Evolutionary conservation across 768 basidiomycete genomes (phyloP), one percentile per base, ranked within the genome.

Genomic region (Lentinula guzmanii): DNA sequence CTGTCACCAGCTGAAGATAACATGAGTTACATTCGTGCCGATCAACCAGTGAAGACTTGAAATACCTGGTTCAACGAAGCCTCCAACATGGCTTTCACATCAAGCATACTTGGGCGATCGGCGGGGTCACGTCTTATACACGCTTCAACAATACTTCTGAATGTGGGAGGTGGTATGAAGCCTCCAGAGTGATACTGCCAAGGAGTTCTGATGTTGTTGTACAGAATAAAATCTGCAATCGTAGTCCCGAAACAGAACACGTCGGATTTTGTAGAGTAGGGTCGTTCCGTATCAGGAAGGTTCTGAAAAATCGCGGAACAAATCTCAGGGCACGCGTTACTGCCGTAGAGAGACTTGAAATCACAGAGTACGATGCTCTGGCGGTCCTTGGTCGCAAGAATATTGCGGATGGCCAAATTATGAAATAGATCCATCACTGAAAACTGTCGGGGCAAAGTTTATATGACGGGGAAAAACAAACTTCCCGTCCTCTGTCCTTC

Each of bases 181-280:
- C 62, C 55, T 28, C 57, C 61, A 8, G 45, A 58, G 8, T 18
- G 42, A 15, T 46, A 39, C 34, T 62, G 61, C 64, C 62, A 61
- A n/a, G 42, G 61, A 3, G 48, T 63, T 43, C 42, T 8, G 3
- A 39, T 4, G 21, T 6, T 34, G 41, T 61, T 63, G 28, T 13
- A 3, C 5, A 65, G 51, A 37, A 65, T 63, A 16, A 63, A 61
- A 39, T 65, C 55, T 5, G 64, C 31, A 46, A 63, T 58, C 28
- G 57, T 52, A 8, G 35, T 48, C 2, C 64, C 64, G 31, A 65
- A 63, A 39, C 55, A 53, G 54, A 51, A 65, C 42, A 65, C 62
- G 33, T 65, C 64, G 8, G 59, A 61, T 58, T 65, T 63, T 53
- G 61, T 34, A 9, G 62, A 63, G 55, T 63, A 62, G 0, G 64